phyloP scores from a whole-genome alignment of 179 eudicot genomes.

The Sideroxylon spinosum region DNA sequence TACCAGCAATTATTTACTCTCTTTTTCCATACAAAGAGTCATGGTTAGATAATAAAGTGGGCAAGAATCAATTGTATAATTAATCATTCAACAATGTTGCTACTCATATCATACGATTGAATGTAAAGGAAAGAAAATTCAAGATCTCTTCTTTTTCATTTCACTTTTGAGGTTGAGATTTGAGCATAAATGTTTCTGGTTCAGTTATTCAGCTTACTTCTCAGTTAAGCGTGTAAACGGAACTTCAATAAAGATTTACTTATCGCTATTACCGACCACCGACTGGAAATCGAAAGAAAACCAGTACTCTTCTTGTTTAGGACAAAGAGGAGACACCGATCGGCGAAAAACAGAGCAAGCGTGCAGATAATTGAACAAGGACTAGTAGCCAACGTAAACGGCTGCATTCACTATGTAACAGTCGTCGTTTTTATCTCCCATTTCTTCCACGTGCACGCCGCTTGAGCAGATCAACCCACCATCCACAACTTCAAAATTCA shows the following conservation, averaged over 20 bases:
- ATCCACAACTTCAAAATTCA: conserved; percentile 77
- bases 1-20: background rate
- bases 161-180: background rate
- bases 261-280: background rate
- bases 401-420: conserved; percentile 99
- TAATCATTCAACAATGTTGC: background rate
- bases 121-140: conserved; percentile 10
- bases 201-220: background rate
- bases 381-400: conserved; percentile 84
- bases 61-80: conserved; percentile 14
- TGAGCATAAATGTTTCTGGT: background rate
- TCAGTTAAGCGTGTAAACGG: too few species aligned
- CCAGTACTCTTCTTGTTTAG: background rate
- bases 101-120: background rate
- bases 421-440: conserved; percentile 94
- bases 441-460: conserved; percentile 92
- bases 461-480: conserved; percentile 97
- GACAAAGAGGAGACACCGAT: conserved; percentile 15
- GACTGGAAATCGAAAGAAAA: background rate
- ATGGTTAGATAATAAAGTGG: background rate
- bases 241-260: background rate
- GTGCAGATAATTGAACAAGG: conserved; percentile 4
- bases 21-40: background rate
- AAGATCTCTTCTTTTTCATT: background rate
- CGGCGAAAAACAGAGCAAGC: conserved; percentile 16